Base-by-base conservation (phyloP, 2,329 filamentous ascomycete species). In the Aspergillus pseudotamarii region DNA sequence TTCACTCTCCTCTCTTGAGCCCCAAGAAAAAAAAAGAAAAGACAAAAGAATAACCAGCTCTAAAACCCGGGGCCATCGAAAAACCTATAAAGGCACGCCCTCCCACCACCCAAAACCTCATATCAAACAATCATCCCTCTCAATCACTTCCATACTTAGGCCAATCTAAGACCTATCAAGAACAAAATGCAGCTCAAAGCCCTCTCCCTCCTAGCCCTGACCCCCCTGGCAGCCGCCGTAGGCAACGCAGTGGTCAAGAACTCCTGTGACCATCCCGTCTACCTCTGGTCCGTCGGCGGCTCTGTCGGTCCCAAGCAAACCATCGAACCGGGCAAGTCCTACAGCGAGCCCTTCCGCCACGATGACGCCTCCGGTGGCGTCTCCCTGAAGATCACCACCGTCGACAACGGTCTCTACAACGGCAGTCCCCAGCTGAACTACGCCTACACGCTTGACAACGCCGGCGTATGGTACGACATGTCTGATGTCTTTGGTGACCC, bases 401-500 rank as follows among this genome's bases (percentile, higher is more conserved):
- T 60, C 16, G 56, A 72, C 51, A 70, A 78, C 59, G 79, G 78
- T 6, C 64, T 80, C 51, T 78, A 72, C 64, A 71, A 77, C 32
- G 73, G 72, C 34, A 76, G 72, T 46, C 67, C 77, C 4, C 75
- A 81, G 68, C 76, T 77, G 48, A 76, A 75, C 65, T 81, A 76
- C 65, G 78, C 80, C 45, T 81, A 81, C 68, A 78, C 75, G 36
- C 71, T 81, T 57, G 73, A 76, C 58, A 71, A 73, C 46, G 70
- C 67, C 54, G 68, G 72, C 48, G 69, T 80, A 62, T 79, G 75
- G 68, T 82, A 82, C 60, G 80, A 81, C 58, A 68, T 82, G 61
- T 78, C 75, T 6, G 76, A 79, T 69, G 79, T 82, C 59, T 78
- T 78, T 56, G 80, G 79, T 4, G 76, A 80, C 61, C 72, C 80